phyloP scores from a whole-genome alignment of 2,329 filamentous ascomycete species.

The Colletotrichum plurivorum region DNA sequence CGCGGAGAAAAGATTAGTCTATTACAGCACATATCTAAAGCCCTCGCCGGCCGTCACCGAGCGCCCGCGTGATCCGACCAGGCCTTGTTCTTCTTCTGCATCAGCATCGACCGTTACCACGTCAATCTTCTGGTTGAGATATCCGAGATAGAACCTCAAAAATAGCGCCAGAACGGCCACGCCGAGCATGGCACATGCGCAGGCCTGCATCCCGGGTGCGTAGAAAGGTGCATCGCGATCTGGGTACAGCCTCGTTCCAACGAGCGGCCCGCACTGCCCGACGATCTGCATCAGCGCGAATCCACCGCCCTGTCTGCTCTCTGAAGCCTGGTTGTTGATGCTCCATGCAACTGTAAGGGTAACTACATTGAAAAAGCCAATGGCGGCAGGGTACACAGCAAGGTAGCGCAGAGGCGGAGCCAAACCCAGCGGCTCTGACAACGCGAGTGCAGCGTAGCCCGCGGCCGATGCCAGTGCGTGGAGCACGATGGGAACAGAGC shows the following conservation, averaged over 20 bases:
- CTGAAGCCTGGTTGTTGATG: constrained; percentile 84
- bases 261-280: constrained; percentile 82
- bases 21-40: constrained; percentile 64
- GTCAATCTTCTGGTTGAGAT: constrained; percentile 65
- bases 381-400: constrained; percentile 82
- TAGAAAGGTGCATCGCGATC: constrained; percentile 73
- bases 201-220: constrained; percentile 72
- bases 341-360: constrained; percentile 90
- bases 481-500: constrained; percentile 76
- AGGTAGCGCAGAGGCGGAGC: constrained; percentile 73
- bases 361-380: constrained; percentile 88
- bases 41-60: constrained; percentile 43
- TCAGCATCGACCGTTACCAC: constrained; percentile 46
- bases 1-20: neutral
- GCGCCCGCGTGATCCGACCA: constrained; percentile 51
- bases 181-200: constrained; percentile 72
- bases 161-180: constrained; percentile 70
- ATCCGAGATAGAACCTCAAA: constrained; percentile 67
- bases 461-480: constrained; percentile 76
- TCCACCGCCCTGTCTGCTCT: constrained; percentile 79
- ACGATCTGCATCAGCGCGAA: constrained; percentile 87
- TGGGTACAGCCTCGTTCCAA: constrained; percentile 78
- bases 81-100: constrained; percentile 55
- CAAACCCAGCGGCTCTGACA: constrained; percentile 64
- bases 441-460: constrained; percentile 73